These are phyloP conservation scores for Lipomyces sp. DNA, from an alignment of 805 yeast species.

Conservation along the genomic window DNA sequence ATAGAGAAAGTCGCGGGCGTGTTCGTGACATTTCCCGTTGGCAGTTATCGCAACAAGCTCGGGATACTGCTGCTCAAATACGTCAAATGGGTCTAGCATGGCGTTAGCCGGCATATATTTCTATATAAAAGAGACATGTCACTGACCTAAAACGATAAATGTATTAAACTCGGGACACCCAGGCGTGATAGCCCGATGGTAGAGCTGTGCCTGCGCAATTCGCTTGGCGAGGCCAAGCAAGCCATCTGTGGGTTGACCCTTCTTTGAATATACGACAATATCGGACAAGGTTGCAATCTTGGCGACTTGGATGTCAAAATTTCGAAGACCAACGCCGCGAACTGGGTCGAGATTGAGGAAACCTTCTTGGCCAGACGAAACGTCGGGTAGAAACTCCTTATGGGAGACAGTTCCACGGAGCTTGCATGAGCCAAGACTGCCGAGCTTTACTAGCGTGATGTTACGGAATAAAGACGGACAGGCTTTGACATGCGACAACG, in stretches of 20 bases:
- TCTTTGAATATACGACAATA: conserved; percentile 68
- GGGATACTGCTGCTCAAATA: conserved; percentile 32
- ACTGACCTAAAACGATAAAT: conserved; percentile 30
- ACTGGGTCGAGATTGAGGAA: conserved; percentile 69
- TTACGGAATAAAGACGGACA: conserved; percentile 37
- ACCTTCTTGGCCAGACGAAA: conserved; percentile 14
- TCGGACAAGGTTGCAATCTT: conserved; percentile 77
- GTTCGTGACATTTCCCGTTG: conserved; percentile 25
- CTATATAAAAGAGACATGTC: neutral
- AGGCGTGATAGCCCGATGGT: conserved; percentile 27
- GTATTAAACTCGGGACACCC: conserved; percentile 30
- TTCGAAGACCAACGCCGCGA: conserved; percentile 75
- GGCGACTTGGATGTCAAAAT: conserved; percentile 85
- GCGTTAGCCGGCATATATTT: neutral
- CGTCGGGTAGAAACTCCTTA: conserved; percentile 32
- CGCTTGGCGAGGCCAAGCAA: conserved; percentile 31
- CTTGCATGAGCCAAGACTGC: conserved; percentile 18
- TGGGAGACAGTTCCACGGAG: conserved; percentile 38
- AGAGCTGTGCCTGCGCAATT: conserved; percentile 35
- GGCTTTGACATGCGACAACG: conserved; percentile 40
- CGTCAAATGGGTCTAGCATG: conserved; percentile 34
- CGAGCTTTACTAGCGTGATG: conserved; percentile 32
- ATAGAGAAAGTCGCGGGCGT: conserved; percentile 59
- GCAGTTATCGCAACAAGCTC: conserved; percentile 38
- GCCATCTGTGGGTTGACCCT: conserved; percentile 31